phyloP scores from a whole-genome alignment of 2,329 filamentous ascomycete genomes.

The Alternaria tenuissima region DNA sequence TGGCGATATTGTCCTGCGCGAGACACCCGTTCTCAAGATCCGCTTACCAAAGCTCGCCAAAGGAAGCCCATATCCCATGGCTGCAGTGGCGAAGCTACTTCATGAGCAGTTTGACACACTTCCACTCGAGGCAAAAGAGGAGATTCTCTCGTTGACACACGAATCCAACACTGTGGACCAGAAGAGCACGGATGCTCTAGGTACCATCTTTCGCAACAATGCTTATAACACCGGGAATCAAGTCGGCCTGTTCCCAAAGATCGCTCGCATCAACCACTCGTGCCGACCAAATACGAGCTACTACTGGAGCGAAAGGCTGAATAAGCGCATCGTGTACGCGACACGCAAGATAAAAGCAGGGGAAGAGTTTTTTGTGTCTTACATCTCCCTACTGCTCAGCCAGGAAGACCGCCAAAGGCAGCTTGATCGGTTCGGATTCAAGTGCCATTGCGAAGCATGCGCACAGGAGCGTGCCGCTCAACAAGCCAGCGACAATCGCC shows the following conservation, averaged over 20 bases:
- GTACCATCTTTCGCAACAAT: conserved; percentile 48
- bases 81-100: conserved; percentile 31
- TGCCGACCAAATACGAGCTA: conserved; percentile 50
- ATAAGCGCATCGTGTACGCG: conserved; percentile 48
- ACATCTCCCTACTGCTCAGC: conserved; percentile 46
- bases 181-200: conserved; percentile 31
- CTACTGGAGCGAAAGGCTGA: conserved; percentile 45
- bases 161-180: conserved; percentile 30
- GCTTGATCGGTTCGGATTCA: conserved; percentile 48
- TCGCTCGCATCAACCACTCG: conserved; percentile 49
- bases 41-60: conserved; percentile 36
- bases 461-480: conserved; percentile 26
- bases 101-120: conserved; percentile 37
- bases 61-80: conserved; percentile 39
- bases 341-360: conserved; percentile 48
- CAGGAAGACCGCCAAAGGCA: conserved; percentile 42
- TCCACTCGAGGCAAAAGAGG: conserved; percentile 26
- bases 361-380: conserved; percentile 53
- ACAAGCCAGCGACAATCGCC: conserved; percentile 38
- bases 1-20: conserved; percentile 53
- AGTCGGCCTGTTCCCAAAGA: conserved; percentile 46
- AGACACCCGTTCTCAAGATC: conserved; percentile 50
- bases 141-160: conserved; percentile 41
- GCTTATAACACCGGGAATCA: conserved; percentile 45
- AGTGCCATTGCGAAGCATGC: conserved; percentile 51